Percentiles rank a stretch among this genome's conserved stretches.
These are phyloP conservation scores for Fusarium nelsonii DNA, from an alignment of 2,329 filamentous ascomycete species.

Conservation along the genomic window DNA sequence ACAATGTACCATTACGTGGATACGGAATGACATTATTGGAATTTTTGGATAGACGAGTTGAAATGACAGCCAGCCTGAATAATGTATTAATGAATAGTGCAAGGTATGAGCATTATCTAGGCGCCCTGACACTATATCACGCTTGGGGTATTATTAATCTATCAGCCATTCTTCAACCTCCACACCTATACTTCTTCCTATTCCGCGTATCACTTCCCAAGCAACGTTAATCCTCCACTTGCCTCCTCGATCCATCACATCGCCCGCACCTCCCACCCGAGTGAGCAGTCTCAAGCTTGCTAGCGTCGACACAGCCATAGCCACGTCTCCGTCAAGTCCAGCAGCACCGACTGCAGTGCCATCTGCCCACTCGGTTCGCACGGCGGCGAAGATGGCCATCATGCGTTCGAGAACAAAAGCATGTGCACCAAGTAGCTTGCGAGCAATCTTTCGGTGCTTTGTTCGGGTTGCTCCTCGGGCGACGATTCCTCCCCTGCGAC, in stretches of 20 bases:
- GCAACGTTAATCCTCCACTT: conserved; percentile 84
- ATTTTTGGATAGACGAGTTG: conserved; percentile 39
- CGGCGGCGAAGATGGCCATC: conserved; percentile 79
- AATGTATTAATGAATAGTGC: conserved; percentile 15
- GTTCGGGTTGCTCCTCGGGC: conserved; percentile 51
- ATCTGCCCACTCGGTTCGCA: conserved; percentile 68
- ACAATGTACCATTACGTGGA: conserved; percentile 44
- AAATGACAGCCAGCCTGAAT: conserved; percentile 13
- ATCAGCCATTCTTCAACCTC: conserved; percentile 82
- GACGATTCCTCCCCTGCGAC: conserved; percentile 62
- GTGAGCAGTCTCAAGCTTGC: conserved; percentile 77
- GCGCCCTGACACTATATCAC: neutral
- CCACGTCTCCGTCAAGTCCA: conserved; percentile 67
- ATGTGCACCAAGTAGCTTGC: conserved; percentile 81
- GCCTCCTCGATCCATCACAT: conserved; percentile 75
- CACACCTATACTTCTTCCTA: conserved; percentile 81
- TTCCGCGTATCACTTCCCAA: conserved; percentile 78
- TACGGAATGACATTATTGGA: conserved; percentile 37
- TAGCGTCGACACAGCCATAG: conserved; percentile 77
- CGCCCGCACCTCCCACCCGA: conserved; percentile 70
- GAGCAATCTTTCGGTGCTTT: conserved; percentile 78
- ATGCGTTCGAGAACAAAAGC: conserved; percentile 83
- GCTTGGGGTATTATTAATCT: conserved; percentile 60
- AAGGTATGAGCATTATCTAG: neutral
- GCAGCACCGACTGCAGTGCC: conserved; percentile 46